These are phyloP conservation scores for Lithocarpus polystachyus DNA, from an alignment of 306 rosid species.

Conservation along the genomic window DNA sequence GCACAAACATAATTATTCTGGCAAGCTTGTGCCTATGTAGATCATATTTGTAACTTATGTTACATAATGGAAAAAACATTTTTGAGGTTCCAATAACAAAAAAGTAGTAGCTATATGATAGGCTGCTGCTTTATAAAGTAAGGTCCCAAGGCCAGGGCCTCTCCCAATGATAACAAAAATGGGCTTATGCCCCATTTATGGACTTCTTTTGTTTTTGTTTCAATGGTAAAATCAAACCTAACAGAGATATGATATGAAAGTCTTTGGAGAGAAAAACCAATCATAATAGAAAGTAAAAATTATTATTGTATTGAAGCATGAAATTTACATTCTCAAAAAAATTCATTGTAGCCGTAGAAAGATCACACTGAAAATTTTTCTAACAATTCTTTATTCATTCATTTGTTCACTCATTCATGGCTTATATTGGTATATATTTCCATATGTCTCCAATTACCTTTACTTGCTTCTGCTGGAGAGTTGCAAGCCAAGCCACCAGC, in stretches of 20 bases:
- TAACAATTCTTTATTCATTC: not conserved
- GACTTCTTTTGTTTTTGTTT: too few relatives aligned
- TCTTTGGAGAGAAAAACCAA: not conserved
- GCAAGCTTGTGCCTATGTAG: too few relatives aligned
- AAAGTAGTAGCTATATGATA: too few relatives aligned
- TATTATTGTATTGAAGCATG: not conserved
- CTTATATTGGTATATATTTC: slow-evolving; percentile 1
- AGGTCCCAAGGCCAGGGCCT: too few relatives aligned
- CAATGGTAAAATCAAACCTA: too few relatives aligned
- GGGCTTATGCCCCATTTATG: too few relatives aligned
- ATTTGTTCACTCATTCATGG: not conserved
- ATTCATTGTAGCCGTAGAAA: not conserved
- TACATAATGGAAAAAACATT: too few relatives aligned
- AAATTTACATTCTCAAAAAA: not conserved
- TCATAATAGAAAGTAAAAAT: not conserved
- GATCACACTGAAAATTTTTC: not conserved
- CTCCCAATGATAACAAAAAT: too few relatives aligned
- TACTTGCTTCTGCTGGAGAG: slow-evolving; percentile 82
- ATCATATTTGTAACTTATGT: too few relatives aligned
- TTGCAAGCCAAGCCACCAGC: slow-evolving; percentile 84
- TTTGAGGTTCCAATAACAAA: too few relatives aligned
- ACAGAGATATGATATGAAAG: not conserved
- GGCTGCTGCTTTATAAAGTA: too few relatives aligned
- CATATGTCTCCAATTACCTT: slow-evolving; percentile 50
- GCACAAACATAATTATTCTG: not conserved